Evolutionary conservation across 2,329 filamentous ascomycete species (phyloP).

Genomic region (Fusarium ambrosium): DNA sequence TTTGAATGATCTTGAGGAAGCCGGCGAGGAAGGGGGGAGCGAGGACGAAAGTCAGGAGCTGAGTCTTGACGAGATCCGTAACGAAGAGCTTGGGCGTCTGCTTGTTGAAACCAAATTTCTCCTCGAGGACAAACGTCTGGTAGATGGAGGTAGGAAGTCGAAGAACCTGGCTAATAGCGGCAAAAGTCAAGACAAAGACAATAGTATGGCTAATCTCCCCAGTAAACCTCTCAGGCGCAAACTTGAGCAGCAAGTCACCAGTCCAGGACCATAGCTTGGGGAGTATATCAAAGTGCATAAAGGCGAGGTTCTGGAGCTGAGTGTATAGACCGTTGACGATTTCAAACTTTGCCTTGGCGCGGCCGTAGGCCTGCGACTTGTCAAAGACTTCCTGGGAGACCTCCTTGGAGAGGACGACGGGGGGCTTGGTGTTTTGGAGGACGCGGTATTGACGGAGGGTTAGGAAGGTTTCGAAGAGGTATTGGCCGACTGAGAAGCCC

Average conservation of each 20-base stretch:
- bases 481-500: conserved; percentile 93
- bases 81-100: conserved; percentile 91
- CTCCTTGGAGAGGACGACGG: conserved; percentile 89
- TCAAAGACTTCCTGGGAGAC: conserved; percentile 92
- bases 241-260: conserved; percentile 79
- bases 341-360: conserved; percentile 92
- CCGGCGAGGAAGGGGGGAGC: conserved; percentile 90
- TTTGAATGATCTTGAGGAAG: conserved; percentile 93
- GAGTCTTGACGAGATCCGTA: conserved; percentile 91
- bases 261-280: conserved; percentile 91
- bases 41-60: conserved; percentile 83
- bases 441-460: conserved; percentile 91
- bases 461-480: conserved; percentile 89
- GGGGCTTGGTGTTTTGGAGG: conserved; percentile 82
- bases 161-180: conserved; percentile 83
- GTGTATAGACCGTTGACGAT: conserved; percentile 85
- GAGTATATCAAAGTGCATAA: conserved; percentile 91
- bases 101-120: conserved; percentile 99
- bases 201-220: conserved; percentile 96
- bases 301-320: conserved; percentile 88
- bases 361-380: conserved; percentile 95
- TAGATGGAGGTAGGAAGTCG: conserved; percentile 89
- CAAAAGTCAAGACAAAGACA: conserved; percentile 90
- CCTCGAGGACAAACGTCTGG: conserved; percentile 94
- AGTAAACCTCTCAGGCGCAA: conserved; percentile 81